Evolutionary conservation across 257 asterid species (phyloP).

Genomic region (Nicotiana attenuata): DNA sequence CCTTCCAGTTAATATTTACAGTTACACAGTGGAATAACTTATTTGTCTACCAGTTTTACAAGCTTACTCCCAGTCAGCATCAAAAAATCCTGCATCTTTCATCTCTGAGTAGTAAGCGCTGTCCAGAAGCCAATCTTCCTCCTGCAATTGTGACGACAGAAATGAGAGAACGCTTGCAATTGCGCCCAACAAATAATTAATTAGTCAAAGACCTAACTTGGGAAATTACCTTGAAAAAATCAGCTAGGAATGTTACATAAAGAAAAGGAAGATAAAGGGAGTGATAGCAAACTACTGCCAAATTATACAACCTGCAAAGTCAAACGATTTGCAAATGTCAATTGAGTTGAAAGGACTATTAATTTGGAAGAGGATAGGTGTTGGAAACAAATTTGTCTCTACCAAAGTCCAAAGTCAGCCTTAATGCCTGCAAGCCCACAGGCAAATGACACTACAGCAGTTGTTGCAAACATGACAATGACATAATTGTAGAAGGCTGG

Average conservation of each 20-base stretch:
- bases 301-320: slow-evolving; percentile 61
- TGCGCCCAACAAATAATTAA: neutral
- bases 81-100: slow-evolving; percentile 91
- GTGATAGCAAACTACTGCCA: slow-evolving; percentile 53
- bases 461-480: slow-evolving; percentile 56
- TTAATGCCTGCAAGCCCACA: slow-evolving; percentile 69
- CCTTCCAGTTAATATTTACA: slow-evolving; percentile 12
- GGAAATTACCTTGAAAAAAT: slow-evolving; percentile 71
- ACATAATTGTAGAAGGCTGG: slow-evolving; percentile 90
- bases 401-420: slow-evolving; percentile 71
- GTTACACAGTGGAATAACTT: neutral
- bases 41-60: slow-evolving; percentile 9
- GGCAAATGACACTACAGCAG: slow-evolving; percentile 46
- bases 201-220: neutral
- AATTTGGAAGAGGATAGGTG: neutral
- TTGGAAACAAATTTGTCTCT: neutral
- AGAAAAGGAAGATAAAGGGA: slow-evolving; percentile 73
- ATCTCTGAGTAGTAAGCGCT: slow-evolving; percentile 83
- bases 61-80: slow-evolving; percentile 64
- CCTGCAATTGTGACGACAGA: slow-evolving; percentile 33
- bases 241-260: slow-evolving; percentile 60
- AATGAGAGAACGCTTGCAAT: neutral
- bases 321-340: neutral
- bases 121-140: slow-evolving; percentile 90
- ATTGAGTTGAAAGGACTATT: neutral